Conservation (phyloP, 176 grass and related monocot genomes). For the Oryza glumipatula region DNA sequence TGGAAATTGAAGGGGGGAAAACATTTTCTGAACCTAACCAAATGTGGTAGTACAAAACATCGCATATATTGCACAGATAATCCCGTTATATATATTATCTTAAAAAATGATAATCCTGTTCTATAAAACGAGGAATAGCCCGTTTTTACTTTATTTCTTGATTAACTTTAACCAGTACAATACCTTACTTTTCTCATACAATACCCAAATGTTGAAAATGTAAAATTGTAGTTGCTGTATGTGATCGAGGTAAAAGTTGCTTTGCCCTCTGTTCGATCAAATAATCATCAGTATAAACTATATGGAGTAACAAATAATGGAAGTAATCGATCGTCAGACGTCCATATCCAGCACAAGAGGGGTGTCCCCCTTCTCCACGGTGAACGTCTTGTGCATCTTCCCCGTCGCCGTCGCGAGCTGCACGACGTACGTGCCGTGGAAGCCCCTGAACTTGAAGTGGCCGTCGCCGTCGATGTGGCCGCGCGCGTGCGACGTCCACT, state of each 20-base stretch:
- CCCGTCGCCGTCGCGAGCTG: slow-evolving; percentile 53
- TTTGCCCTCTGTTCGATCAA: background rate
- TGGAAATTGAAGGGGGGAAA: no score
- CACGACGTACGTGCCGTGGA: slow-evolving; percentile 57
- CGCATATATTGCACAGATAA: background rate
- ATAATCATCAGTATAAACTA: slow-evolving; percentile 27
- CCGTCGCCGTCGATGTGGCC: slow-evolving; percentile 50
- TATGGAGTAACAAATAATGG: background rate
- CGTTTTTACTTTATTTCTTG: slow-evolving; percentile 50
- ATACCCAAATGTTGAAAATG: slow-evolving; percentile 31
- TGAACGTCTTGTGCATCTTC: slow-evolving; percentile 53
- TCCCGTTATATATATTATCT: no score
- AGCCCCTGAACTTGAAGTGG: slow-evolving; percentile 69
- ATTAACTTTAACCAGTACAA: slow-evolving; percentile 42
- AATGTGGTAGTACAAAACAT: no score
- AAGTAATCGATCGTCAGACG: slow-evolving; percentile 24
- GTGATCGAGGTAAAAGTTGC: background rate
- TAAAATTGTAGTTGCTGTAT: slow-evolving; percentile 1
- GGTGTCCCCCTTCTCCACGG: slow-evolving; percentile 75
- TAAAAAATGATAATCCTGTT: no score
- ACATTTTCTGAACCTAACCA: no score
- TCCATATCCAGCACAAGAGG: slow-evolving; percentile 61
- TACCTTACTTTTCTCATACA: slow-evolving; percentile 46
- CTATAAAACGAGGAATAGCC: slow-evolving; percentile 41
- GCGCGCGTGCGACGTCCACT: slow-evolving; percentile 69